phyloP scores from a whole-genome alignment of 495 filamentous ascomycete genomes.

The Neurospora tetrasperma region DNA sequence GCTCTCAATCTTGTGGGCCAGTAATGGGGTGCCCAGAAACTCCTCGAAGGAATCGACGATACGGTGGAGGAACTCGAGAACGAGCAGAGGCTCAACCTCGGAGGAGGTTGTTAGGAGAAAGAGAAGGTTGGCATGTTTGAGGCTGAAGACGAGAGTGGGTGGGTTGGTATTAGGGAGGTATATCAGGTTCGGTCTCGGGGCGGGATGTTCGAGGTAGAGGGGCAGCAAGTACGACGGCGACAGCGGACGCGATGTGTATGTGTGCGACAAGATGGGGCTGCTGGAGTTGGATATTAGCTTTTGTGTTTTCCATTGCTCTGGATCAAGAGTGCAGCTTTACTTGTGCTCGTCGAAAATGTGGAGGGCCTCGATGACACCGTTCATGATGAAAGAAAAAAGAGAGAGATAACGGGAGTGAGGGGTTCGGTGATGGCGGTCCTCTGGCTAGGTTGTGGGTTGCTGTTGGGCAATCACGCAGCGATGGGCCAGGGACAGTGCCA shows the following conservation, averaged over 20 bases:
- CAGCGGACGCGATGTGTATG: constrained; percentile 62
- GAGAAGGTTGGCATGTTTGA: constrained; percentile 74
- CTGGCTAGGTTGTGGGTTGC: neutral
- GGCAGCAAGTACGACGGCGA: constrained; percentile 66
- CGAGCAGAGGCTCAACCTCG: constrained; percentile 88
- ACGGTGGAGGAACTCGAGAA: constrained; percentile 89
- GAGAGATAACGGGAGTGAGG: neutral
- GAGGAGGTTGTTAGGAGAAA: constrained; percentile 74
- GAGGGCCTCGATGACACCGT: constrained; percentile 83
- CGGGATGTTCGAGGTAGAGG: constrained; percentile 75
- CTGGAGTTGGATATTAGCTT: constrained; percentile 9
- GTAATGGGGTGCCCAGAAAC: constrained; percentile 80
- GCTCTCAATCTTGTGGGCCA: constrained; percentile 73
- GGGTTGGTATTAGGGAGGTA: constrained; percentile 73
- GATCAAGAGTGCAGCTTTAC: constrained; percentile 33
- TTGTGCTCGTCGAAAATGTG: constrained; percentile 94
- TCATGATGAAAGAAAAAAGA: constrained; percentile 39
- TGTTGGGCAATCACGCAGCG: neutral
- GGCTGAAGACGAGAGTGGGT: constrained; percentile 81
- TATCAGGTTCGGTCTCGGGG: constrained; percentile 75
- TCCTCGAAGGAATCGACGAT: constrained; percentile 89
- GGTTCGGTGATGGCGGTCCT: neutral
- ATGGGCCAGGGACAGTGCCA: neutral
- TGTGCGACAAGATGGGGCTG: constrained; percentile 43
- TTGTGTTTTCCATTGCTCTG: constrained; percentile 1